These are phyloP conservation scores for Sarocladium strictum DNA, from an alignment of 2,329 filamentous ascomycete genomes.

Conservation along the genomic window DNA sequence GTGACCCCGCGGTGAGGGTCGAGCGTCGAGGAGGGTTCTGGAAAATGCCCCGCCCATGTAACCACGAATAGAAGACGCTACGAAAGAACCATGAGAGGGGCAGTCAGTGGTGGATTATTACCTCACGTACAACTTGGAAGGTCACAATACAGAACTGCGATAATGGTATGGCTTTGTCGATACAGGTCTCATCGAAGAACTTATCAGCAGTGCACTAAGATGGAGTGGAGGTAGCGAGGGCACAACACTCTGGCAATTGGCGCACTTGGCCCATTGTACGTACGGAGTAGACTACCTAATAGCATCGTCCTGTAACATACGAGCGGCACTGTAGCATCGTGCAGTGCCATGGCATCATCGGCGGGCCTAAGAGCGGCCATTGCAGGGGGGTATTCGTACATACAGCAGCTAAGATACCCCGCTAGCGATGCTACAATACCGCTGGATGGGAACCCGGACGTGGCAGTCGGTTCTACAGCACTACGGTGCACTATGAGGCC, in stretches of 20 bases:
- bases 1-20: conserved; percentile 8
- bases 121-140: too few species aligned
- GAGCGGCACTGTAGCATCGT: not conserved
- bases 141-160: too few species aligned
- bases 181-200: not conserved
- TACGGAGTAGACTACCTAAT: too few species aligned
- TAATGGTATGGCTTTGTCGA: too few species aligned
- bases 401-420: not conserved
- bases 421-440: not conserved
- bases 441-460: not conserved
- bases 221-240: not conserved
- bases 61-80: not conserved
- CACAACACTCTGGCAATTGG: conserved; percentile 5
- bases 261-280: not conserved
- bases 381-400: not conserved
- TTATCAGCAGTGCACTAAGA: not conserved
- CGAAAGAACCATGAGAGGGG: not conserved
- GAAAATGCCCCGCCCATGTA: conserved; percentile 3
- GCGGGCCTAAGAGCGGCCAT: not conserved
- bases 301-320: not conserved
- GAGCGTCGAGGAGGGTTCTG: conserved; percentile 4
- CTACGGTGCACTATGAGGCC: not conserved
- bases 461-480: too few species aligned
- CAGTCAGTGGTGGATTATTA: too few species aligned
- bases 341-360: conserved; percentile 7